phyloP scores from a whole-genome alignment of 345 rosid species.

The Geranium brycei region DNA sequence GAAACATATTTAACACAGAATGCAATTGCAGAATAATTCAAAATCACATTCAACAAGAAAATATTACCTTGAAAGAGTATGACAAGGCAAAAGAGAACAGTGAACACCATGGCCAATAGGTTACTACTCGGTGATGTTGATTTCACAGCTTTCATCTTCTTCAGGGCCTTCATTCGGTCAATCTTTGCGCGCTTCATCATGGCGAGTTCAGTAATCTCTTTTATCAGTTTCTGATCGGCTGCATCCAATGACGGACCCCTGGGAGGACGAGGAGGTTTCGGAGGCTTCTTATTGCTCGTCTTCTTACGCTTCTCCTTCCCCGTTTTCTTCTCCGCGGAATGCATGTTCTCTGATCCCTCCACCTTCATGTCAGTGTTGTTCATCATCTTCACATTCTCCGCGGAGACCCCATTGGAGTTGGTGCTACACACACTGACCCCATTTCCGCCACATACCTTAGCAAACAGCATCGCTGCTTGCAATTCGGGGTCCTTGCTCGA shows the following conservation, averaged over 20 bases:
- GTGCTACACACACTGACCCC: slow-evolving; percentile 16
- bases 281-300: slow-evolving; percentile 42
- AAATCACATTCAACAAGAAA: neutral
- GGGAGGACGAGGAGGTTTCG: slow-evolving; percentile 88
- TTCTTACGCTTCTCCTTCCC: slow-evolving; percentile 45
- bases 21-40: neutral
- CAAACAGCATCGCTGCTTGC: slow-evolving; percentile 13
- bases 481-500: slow-evolving; percentile 14
- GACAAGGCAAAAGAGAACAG: slow-evolving; percentile 47
- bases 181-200: slow-evolving; percentile 75
- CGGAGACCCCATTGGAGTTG: slow-evolving; percentile 8
- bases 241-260: slow-evolving; percentile 75
- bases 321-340: slow-evolving; percentile 21
- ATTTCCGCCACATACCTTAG: slow-evolving; percentile 19
- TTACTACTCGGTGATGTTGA: slow-evolving; percentile 42
- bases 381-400: slow-evolving; percentile 13
- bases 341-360: slow-evolving; percentile 21
- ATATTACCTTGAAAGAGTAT: slow-evolving; percentile 54
- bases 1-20: neutral
- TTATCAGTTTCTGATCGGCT: slow-evolving; percentile 66
- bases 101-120: slow-evolving; percentile 44
- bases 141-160: slow-evolving; percentile 55
- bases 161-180: slow-evolving; percentile 76
- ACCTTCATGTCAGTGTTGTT: slow-evolving; percentile 9
- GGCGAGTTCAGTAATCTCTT: slow-evolving; percentile 70